Conservation (phyloP, 2,329 filamentous ascomycete genomes). For the Aureobasidium sp. region DNA sequence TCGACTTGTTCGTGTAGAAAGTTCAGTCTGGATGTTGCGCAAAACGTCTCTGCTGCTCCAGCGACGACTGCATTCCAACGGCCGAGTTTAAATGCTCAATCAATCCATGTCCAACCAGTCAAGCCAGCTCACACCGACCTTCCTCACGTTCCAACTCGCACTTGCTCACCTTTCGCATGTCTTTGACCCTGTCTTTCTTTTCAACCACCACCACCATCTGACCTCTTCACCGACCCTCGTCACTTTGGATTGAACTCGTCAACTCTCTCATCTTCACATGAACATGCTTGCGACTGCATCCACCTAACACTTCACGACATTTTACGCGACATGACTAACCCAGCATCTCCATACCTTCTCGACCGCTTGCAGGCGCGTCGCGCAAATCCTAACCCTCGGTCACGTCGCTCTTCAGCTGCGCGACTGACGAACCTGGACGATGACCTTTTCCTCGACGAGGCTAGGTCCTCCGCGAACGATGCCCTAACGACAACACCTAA, state of each 20-base stretch:
- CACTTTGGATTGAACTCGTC: neutral
- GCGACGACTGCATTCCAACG: conserved; percentile 12
- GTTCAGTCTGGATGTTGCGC: neutral
- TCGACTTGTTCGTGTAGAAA: neutral
- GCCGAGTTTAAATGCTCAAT: neutral
- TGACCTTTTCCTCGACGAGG: conserved; percentile 32
- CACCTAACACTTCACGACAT: conserved; percentile 15
- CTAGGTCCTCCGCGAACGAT: conserved; percentile 20
- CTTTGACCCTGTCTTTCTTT: neutral
- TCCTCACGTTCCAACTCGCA: neutral
- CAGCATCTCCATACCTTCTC: conserved; percentile 24
- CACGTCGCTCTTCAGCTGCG: conserved; percentile 29
- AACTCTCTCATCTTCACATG: neutral
- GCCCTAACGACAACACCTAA: conserved; percentile 21
- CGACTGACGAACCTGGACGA: conserved; percentile 23
- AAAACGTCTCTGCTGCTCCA: conserved; percentile 6
- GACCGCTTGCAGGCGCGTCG: conserved; percentile 30
- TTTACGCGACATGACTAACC: conserved; percentile 20
- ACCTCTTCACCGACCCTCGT: neutral
- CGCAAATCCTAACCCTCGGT: conserved; percentile 24
- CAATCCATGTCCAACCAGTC: neutral
- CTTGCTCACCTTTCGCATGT: neutral
- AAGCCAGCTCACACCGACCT: neutral
- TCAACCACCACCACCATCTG: neutral
- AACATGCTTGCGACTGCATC: conserved; percentile 5